Evolutionary conservation across 2,329 filamentous ascomycete species (phyloP).

Genomic region (Neocatenulostroma microsporum): DNA sequence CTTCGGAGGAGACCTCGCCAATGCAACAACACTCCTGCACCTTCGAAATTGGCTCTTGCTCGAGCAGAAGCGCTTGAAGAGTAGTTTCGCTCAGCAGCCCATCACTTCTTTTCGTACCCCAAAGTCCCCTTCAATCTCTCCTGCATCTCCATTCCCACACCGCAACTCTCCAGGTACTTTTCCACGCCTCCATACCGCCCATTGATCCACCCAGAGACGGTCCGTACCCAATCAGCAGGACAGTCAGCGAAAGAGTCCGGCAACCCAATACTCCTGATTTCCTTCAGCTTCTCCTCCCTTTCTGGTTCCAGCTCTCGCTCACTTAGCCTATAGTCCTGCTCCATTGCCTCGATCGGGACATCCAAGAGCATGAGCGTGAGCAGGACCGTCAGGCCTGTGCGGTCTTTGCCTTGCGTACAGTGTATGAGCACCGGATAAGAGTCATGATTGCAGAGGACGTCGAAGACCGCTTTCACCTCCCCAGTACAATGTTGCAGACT

Average conservation of each 20-base stretch:
- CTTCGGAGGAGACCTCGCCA: too few species aligned
- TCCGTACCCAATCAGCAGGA: slow-evolving; percentile 54
- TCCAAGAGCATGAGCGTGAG: slow-evolving; percentile 57
- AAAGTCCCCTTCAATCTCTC: slow-evolving; percentile 29
- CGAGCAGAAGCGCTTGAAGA: too few species aligned
- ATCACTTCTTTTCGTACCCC: neutral
- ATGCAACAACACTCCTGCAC: too few species aligned
- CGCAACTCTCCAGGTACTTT: slow-evolving; percentile 57
- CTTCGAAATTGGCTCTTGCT: too few species aligned
- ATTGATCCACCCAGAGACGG: slow-evolving; percentile 51
- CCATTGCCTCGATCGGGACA: slow-evolving; percentile 53
- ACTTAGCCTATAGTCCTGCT: slow-evolving; percentile 64
- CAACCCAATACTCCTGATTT: slow-evolving; percentile 64
- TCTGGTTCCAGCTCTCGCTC: slow-evolving; percentile 54
- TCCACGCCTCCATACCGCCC: slow-evolving; percentile 58
- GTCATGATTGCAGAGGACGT: slow-evolving; percentile 39
- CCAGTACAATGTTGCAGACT: slow-evolving; percentile 59
- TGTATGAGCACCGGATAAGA: slow-evolving; percentile 64
- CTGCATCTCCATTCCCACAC: slow-evolving; percentile 36
- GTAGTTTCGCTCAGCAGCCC: neutral
- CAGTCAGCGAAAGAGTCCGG: slow-evolving; percentile 65
- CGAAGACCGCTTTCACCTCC: slow-evolving; percentile 52
- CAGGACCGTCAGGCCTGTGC: slow-evolving; percentile 64
- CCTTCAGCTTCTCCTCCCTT: slow-evolving; percentile 54
- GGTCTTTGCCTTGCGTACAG: slow-evolving; percentile 85